Evolutionary conservation across 352 stramenopile genomes (phyloP).

Genomic region (Hyphochytrium catenoides): DNA sequence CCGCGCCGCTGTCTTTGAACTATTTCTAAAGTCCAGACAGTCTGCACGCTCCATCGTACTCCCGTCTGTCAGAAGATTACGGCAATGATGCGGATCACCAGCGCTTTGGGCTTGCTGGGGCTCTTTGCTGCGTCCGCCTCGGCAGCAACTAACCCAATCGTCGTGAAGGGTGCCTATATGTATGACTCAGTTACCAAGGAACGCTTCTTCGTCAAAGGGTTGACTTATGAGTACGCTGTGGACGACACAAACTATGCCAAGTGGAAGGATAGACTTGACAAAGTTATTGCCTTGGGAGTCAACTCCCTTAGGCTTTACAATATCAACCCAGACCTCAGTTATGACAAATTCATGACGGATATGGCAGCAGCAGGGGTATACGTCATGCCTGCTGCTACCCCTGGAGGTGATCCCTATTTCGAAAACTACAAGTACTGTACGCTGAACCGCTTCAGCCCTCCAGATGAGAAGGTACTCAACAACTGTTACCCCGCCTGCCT

Average conservation of each 20-base stretch:
- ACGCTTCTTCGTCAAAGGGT: constrained; percentile 34
- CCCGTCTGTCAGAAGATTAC: too few species aligned
- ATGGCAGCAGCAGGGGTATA: constrained; percentile 48
- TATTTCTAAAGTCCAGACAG: too few species aligned
- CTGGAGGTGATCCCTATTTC: constrained; percentile 53
- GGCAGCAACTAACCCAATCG: too few species aligned
- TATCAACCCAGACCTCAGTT: constrained; percentile 50
- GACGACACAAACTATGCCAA: constrained; percentile 57
- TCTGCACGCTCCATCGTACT: too few species aligned
- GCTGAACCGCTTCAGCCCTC: constrained; percentile 31
- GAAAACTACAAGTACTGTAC: constrained; percentile 55
- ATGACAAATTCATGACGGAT: constrained; percentile 53
- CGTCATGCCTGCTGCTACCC: constrained; percentile 43
- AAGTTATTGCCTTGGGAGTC: constrained; percentile 30
- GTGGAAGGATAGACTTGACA: constrained; percentile 46
- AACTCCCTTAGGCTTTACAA: constrained; percentile 65
- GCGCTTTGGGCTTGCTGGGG: too few species aligned
- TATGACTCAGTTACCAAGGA: constrained; percentile 49
- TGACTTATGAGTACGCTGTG: constrained; percentile 65
- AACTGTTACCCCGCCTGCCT: constrained; percentile 55
- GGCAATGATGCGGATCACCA: too few species aligned
- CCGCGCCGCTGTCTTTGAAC: too few species aligned
- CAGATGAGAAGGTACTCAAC: constrained; percentile 21
- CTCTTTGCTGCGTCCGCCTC: too few species aligned
- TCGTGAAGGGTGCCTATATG: constrained; percentile 62